Conservation (phyloP, 176 grass and related monocot genomes). For the Panicum miliaceum region DNA sequence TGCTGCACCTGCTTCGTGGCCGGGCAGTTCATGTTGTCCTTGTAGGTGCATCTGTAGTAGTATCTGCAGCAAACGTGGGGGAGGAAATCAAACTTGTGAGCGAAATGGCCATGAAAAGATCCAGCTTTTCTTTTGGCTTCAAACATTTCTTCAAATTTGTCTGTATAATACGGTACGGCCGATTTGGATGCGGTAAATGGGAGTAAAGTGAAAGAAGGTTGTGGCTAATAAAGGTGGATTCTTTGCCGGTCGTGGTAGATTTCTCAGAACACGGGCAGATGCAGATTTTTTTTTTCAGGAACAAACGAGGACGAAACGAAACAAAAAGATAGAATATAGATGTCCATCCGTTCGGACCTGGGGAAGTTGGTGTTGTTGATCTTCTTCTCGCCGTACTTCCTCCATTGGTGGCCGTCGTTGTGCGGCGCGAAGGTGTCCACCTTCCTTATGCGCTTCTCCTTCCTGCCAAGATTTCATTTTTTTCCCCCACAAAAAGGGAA, state of each 20-base stretch:
- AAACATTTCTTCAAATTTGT: background rate
- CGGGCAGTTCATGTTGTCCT: conserved; percentile 64
- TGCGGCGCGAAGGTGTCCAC: conserved; percentile 69
- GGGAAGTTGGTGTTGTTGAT: conserved; percentile 70
- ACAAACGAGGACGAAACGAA: background rate
- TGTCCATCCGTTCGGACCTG: conserved; percentile 18
- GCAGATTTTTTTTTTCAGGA: background rate
- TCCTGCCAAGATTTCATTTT: conserved; percentile 34
- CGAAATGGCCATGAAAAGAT: conserved; percentile 22
- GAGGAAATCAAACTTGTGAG: background rate
- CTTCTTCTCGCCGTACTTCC: conserved; percentile 96
- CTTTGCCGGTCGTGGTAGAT: conserved; percentile 1
- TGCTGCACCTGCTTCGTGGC: conserved; percentile 74
- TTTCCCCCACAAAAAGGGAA: background rate
- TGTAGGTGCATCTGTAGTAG: conserved; percentile 76
- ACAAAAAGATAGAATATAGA: background rate
- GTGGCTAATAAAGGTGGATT: background rate
- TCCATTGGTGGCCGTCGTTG: conserved; percentile 88
- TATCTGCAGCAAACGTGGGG: conserved; percentile 36
- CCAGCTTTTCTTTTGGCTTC: background rate
- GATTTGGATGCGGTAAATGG: background rate
- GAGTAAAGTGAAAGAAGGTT: background rate
- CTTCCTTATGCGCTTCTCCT: conserved; percentile 59
- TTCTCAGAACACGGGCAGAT: conserved; percentile 15
- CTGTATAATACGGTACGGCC: background rate